These are phyloP conservation scores for Austroboletus novae-zelandiae DNA, from an alignment of 1,284 basidiomycete genomes.

Conservation along the genomic window DNA sequence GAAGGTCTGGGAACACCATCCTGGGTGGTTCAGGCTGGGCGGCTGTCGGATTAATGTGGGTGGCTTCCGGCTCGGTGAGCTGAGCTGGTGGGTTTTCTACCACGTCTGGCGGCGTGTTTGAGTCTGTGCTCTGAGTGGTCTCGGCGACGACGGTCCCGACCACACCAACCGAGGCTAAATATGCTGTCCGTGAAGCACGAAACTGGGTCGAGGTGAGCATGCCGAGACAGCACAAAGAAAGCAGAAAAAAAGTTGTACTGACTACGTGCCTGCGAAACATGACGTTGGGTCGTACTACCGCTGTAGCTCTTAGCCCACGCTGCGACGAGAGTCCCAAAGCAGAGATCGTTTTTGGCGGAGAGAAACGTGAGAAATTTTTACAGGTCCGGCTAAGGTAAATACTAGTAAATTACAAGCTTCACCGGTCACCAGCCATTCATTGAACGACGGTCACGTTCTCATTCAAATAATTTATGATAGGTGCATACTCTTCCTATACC, in stretches of 20 bases:
- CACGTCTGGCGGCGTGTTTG: conserved; percentile 1
- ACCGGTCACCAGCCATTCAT: no score
- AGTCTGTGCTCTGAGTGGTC: conserved; percentile 2
- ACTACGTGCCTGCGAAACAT: conserved; percentile 29
- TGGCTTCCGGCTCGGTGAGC: neutral
- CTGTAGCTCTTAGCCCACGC: conserved; percentile 1
- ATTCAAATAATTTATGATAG: conserved; percentile 23
- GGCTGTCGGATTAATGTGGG: neutral
- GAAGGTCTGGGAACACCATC: conserved; percentile 17
- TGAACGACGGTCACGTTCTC: conserved; percentile 17
- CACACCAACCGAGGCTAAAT: conserved; percentile 15
- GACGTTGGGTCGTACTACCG: neutral
- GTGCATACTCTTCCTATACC: conserved; percentile 14
- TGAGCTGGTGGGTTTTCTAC: conserved; percentile 1
- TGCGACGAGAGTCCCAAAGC: neutral
- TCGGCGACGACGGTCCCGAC: conserved; percentile 18
- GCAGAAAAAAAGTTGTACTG: conserved; percentile 5
- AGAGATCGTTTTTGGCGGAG: conserved; percentile 8
- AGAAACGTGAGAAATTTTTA: conserved; percentile 14
- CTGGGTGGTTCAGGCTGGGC: conserved; percentile 11
- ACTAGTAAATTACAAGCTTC: neutral
- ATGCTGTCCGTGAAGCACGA: conserved; percentile 24
- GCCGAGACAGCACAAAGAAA: no score
- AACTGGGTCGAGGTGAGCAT: conserved; percentile 14
- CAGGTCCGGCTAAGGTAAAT: neutral